Conservation (phyloP, 2,329 filamentous ascomycete genomes). For the Cucurbitaria berberidis region DNA sequence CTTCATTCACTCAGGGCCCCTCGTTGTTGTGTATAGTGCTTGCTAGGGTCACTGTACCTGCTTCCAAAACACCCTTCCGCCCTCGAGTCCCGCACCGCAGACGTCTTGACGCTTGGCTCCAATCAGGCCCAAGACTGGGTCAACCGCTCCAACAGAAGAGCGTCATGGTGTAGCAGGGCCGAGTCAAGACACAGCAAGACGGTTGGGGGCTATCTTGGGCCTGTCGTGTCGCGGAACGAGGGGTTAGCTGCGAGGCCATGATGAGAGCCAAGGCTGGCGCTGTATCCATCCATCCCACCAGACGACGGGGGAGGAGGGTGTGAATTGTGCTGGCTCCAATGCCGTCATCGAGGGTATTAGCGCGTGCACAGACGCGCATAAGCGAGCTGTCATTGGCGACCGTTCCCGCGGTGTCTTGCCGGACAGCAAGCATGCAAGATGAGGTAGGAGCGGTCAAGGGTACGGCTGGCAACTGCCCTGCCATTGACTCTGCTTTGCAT, state of each 20-base stretch:
- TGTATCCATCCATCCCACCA: constrained; percentile 23
- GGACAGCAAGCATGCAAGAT: constrained; percentile 23
- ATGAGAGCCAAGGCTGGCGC: constrained; percentile 35
- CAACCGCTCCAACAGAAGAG: too few relatives aligned
- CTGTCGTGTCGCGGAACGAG: constrained; percentile 18
- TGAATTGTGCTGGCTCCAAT: constrained; percentile 19
- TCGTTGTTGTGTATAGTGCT: too few relatives aligned
- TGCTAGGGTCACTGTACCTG: constrained; percentile 31
- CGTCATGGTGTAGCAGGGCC: constrained; percentile 7
- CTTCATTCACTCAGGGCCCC: constrained; percentile 9
- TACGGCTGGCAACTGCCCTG: constrained; percentile 2
- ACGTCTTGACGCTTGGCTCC: constrained; percentile 13
- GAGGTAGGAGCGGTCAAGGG: constrained; percentile 25
- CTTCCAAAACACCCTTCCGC: constrained; percentile 26
- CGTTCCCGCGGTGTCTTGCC: constrained; percentile 20
- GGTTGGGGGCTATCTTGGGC: constrained; percentile 20
- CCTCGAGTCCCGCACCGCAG: constrained; percentile 5
- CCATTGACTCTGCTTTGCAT: not conserved
- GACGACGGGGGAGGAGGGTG: constrained; percentile 14
- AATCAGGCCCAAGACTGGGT: constrained; percentile 2
- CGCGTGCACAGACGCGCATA: constrained; percentile 6
- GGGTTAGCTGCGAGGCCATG: constrained; percentile 28
- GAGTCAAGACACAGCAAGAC: constrained; percentile 16
- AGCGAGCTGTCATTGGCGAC: constrained; percentile 21
- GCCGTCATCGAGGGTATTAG: constrained; percentile 17